Evolutionary conservation across 2,329 filamentous ascomycete genomes (phyloP).

Genomic region (Penicillium capsulatum): DNA sequence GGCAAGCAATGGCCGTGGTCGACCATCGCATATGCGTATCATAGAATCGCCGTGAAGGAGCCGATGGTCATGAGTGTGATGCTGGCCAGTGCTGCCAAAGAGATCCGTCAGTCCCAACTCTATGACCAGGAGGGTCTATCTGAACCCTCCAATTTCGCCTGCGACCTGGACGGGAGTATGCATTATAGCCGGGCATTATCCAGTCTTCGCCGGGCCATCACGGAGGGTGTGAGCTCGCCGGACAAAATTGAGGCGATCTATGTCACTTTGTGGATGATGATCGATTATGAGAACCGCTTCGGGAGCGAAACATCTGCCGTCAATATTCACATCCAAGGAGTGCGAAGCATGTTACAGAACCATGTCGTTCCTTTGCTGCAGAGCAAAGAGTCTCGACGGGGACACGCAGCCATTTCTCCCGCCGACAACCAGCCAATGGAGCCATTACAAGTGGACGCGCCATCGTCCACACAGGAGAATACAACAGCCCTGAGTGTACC

Average conservation of each 20-base stretch:
- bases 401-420: no score
- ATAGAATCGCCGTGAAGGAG: not conserved
- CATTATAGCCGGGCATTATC: constrained; percentile 27
- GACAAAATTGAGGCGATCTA: constrained; percentile 24
- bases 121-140: not conserved
- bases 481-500: no score
- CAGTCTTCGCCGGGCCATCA: constrained; percentile 21
- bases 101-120: not conserved
- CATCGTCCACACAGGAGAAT: no score
- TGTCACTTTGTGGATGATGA: constrained; percentile 28
- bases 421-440: no score
- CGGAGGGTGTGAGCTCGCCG: constrained; percentile 22
- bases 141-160: no score
- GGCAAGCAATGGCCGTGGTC: not conserved
- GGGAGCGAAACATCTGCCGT: constrained; percentile 24
- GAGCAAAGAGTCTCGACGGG: no score
- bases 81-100: not conserved
- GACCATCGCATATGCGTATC: no score
- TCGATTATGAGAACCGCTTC: constrained; percentile 28
- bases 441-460: no score
- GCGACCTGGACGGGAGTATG: no score
- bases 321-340: no score
- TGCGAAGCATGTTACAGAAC: no score
- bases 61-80: not conserved
- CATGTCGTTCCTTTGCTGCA: no score